phyloP scores from a whole-genome alignment of 139 green algal species.

The Zygnema cylindricum region DNA sequence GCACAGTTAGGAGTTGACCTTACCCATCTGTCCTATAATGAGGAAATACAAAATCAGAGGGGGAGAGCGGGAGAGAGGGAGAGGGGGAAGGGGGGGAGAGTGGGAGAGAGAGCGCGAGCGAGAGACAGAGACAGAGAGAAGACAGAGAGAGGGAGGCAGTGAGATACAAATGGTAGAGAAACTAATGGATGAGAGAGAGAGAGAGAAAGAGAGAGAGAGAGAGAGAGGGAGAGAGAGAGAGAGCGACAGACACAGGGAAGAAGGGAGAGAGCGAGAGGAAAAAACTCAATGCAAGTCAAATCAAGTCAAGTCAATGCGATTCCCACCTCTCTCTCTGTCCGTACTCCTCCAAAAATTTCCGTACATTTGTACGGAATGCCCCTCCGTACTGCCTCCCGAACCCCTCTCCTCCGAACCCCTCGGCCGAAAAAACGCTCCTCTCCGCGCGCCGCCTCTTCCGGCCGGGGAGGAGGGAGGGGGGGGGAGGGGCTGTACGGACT shows the following conservation, averaged over 20 bases:
- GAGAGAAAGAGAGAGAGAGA: background rate
- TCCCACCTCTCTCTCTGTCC: background rate
- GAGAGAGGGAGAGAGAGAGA: background rate
- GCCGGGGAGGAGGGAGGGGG: background rate
- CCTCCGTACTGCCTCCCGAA: constrained; percentile 18
- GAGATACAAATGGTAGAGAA: background rate
- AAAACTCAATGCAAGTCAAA: background rate
- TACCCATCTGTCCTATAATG: background rate
- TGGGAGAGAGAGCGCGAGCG: constrained; percentile 2
- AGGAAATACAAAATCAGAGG: background rate
- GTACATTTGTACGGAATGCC: constrained; percentile 24
- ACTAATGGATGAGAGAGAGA: background rate
- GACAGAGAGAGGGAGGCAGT: background rate
- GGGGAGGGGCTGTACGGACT: background rate
- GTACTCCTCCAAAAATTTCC: constrained; percentile 22
- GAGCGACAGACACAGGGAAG: background rate
- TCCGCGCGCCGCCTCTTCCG: background rate
- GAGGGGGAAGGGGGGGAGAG: background rate
- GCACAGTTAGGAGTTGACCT: too few species aligned
- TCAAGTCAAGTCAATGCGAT: background rate
- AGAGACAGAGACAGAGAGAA: background rate
- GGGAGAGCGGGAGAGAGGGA: background rate
- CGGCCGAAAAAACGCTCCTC: background rate
- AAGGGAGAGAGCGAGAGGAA: background rate
- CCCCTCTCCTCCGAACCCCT: background rate